Evolutionary conservation across 768 basidiomycete genomes (phyloP).

Genomic region (Mycena latifolia): DNA sequence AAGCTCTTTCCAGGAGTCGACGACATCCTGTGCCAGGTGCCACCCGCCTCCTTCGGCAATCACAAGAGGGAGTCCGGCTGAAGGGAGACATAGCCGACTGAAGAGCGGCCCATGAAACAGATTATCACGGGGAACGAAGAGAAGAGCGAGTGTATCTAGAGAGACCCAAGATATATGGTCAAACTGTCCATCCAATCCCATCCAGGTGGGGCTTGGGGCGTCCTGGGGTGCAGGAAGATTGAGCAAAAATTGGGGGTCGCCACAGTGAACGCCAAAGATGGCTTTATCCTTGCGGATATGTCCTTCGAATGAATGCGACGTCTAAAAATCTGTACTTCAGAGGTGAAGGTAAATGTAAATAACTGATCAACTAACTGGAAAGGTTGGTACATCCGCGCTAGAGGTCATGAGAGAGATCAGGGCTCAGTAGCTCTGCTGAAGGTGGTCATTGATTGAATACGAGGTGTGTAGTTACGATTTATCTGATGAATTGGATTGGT

Average conservation of each 20-base stretch:
- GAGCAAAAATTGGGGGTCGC: constrained; percentile 6
- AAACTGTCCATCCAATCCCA: not conserved
- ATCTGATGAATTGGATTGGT: too few species aligned
- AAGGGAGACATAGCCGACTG: not conserved
- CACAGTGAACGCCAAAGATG: constrained; percentile 10
- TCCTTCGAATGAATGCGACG: not conserved
- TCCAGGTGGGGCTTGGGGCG: not conserved
- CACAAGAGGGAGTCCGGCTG: not conserved
- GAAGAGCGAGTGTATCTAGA: not conserved
- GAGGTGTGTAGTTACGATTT: too few species aligned
- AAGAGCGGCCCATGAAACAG: constrained; percentile 16
- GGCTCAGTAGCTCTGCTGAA: too few species aligned
- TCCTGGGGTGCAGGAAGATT: not conserved
- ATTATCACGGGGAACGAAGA: constrained; percentile 8
- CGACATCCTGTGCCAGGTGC: not conserved
- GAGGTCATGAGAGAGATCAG: too few species aligned
- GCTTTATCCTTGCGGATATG: not conserved
- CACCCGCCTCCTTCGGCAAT: not conserved
- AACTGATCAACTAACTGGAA: too few species aligned
- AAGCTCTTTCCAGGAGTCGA: not conserved
- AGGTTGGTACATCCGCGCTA: too few species aligned
- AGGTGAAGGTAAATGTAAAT: too few species aligned
- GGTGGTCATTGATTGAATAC: too few species aligned
- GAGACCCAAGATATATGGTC: constrained; percentile 2
- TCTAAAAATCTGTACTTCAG: not conserved